These are phyloP conservation scores for Aspergillus melleus DNA, from an alignment of 2,329 filamentous ascomycete species.

Conservation along the genomic window DNA sequence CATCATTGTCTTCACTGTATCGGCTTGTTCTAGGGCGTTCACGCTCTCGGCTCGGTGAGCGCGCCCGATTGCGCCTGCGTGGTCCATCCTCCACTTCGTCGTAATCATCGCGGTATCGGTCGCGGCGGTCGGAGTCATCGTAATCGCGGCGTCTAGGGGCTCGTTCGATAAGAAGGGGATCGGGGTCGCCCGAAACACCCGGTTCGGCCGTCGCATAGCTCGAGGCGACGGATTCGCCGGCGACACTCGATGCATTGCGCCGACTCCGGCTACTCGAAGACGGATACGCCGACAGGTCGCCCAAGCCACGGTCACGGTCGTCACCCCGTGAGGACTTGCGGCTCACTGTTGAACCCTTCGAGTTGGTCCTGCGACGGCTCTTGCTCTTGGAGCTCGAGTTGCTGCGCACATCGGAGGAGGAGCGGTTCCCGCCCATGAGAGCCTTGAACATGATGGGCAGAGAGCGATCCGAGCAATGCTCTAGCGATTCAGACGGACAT, in stretches of 20 bases:
- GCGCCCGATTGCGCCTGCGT: constrained; percentile 26
- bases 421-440: constrained; percentile 39
- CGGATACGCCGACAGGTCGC: constrained; percentile 32
- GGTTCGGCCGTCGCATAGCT: constrained; percentile 43
- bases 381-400: constrained; percentile 33
- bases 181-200: constrained; percentile 26
- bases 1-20: constrained; percentile 22
- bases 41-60: constrained; percentile 29
- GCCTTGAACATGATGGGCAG: constrained; percentile 41
- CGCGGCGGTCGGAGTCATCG: constrained; percentile 23
- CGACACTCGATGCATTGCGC: constrained; percentile 28
- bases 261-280: constrained; percentile 25
- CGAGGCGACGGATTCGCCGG: constrained; percentile 34
- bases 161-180: constrained; percentile 32
- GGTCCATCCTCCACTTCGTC: constrained; percentile 16
- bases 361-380: constrained; percentile 33
- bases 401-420: constrained; percentile 35
- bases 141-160: constrained; percentile 28
- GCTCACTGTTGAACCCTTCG: constrained; percentile 34
- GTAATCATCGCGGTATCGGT: constrained; percentile 21
- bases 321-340: constrained; percentile 47
- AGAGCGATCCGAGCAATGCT: constrained; percentile 26
- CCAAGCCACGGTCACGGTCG: constrained; percentile 46
- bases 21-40: constrained; percentile 23
- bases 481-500: constrained; percentile 28